Percentiles rank a stretch among this genome's conserved stretches.
Conservation (phyloP, 225 moss, liverwort and hornwort species). For the Sphagnum contortum region DNA sequence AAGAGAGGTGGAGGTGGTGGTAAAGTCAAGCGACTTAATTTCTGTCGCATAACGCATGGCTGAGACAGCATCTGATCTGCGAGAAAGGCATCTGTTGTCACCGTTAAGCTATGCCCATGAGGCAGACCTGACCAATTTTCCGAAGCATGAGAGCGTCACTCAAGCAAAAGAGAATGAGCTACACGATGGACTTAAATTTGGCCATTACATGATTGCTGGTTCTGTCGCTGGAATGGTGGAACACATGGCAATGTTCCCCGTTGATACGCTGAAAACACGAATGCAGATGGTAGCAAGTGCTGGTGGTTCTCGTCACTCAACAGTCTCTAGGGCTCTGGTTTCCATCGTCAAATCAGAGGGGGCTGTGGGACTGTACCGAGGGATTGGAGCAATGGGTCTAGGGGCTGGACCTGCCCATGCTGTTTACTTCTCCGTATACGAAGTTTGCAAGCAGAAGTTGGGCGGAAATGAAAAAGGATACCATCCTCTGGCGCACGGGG, state of each 20-base stretch:
- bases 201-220: conserved; percentile 90
- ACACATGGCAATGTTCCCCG: conserved; percentile 99
- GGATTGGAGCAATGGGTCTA: conserved; percentile 95
- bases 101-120: too few relatives aligned
- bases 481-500: conserved; percentile 78
- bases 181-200: conserved; percentile 84
- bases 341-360: conserved; percentile 73
- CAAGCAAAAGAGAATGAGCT: conserved; percentile 4
- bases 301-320: conserved; percentile 55
- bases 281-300: conserved; percentile 94
- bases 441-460: conserved; percentile 68
- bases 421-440: conserved; percentile 87
- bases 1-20: neutral
- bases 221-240: conserved; percentile 98
- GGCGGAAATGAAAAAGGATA: conserved; percentile 77
- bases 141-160: too few relatives aligned
- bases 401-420: conserved; percentile 98
- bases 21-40: neutral
- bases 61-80: too few relatives aligned
- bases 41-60: too few relatives aligned
- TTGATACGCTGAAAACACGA: conserved; percentile 93
- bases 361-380: conserved; percentile 77
- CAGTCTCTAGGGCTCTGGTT: conserved; percentile 62
- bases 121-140: too few relatives aligned
- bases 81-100: too few relatives aligned